Evolutionary conservation across 83 land plant genomes (phyloP).

Genomic region (Thuja plicata): DNA sequence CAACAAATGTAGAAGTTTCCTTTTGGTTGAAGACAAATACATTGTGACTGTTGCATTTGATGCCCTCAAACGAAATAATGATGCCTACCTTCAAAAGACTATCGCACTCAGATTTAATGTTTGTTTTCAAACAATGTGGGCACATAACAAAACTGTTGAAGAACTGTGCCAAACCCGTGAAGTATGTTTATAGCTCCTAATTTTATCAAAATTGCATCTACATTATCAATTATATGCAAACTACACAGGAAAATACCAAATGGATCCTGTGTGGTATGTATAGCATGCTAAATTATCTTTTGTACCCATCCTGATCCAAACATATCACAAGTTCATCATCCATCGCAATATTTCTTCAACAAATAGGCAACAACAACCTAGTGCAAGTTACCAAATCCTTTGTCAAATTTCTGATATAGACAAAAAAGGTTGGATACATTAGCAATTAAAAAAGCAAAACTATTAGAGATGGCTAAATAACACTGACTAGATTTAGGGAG

Average conservation of each 20-base stretch:
- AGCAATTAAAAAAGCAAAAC: too few relatives aligned
- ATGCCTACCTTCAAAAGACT: background rate
- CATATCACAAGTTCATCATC: background rate
- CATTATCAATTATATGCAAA: background rate
- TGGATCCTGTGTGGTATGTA: too few relatives aligned
- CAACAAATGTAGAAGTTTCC: background rate
- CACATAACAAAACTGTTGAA: background rate
- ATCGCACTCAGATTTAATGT: background rate
- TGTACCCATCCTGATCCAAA: background rate
- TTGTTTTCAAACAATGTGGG: background rate
- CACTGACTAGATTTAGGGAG: too few relatives aligned
- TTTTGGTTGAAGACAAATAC: background rate
- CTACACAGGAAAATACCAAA: background rate
- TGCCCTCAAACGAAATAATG: background rate
- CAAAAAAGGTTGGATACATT: too few relatives aligned
- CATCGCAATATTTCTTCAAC: background rate
- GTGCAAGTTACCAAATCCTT: too few relatives aligned
- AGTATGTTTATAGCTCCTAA: background rate
- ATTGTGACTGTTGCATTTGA: background rate
- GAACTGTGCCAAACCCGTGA: background rate
- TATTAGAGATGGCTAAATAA: too few relatives aligned
- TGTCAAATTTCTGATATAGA: too few relatives aligned
- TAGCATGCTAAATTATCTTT: background rate
- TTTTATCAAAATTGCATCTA: background rate
- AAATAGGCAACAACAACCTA: background rate